Evolutionary conservation across 2,329 filamentous ascomycete genomes (phyloP), one percentile per base, ranked within the genome.

Genomic region (Talaromyces sp.): DNA sequence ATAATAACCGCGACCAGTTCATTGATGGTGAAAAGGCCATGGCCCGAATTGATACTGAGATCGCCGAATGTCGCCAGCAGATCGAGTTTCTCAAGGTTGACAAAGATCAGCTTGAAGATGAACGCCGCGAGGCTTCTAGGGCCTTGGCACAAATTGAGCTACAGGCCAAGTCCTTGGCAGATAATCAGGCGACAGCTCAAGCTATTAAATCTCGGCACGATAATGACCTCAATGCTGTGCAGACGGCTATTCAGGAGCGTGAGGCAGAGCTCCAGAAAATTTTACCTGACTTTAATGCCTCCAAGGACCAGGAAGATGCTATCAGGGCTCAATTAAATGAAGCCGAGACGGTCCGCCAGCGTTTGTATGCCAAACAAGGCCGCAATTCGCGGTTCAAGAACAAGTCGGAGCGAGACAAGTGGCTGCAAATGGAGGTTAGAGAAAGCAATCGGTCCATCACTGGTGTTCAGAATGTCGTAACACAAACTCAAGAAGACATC

Each of bases 351-450:
- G 82, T 84, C 4, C 83, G 90, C 37, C 86, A 89, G 59, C 86
- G 92, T 33, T 82, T 99, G 7, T 90, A 96, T 67, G 90, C 89
- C 46, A 99, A 99, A 72, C 93, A 99, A 74, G 91, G 88, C 39
- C 87, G 93, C 41, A 91, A 89, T 60, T 88, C 89, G 16, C 88
- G 91, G 57, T 99, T 96, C 73, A 88, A 83, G 67, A 95, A 86
- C 70, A 96, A 96, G 77, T 83, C 84, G 8, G 91, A 97, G 69
- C 87, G 95, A 39, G 93, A 99, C 70, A 83, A 85, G 32, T 97
- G 85, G 80, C 78, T 99, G 45, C 85, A 85, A 55, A 82, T 85
- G 56, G 89, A 97, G 72, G 90, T 97, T 51, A 81, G 89, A 40
- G 89, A 95, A 32, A 84, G 92, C 49, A 88, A 91, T 60, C 78